Percentiles rank a stretch among this genome's conserved stretches.
These are phyloP conservation scores for Alternaria burnsii DNA, from an alignment of 2,329 filamentous ascomycete species.

Conservation along the genomic window DNA sequence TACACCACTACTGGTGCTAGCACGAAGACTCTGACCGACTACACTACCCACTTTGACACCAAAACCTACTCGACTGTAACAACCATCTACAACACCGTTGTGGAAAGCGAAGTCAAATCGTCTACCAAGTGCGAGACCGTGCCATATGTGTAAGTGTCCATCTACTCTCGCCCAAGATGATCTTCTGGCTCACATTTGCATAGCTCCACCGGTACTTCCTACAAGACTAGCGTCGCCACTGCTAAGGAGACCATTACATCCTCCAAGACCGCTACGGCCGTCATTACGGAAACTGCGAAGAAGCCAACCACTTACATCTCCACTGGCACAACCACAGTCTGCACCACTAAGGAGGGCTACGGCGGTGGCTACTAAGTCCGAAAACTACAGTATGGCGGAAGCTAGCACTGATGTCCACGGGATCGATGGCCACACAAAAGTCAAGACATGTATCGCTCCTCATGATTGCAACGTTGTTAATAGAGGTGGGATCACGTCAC, in stretches of 20 bases:
- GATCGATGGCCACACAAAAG: background rate
- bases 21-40: conserved; percentile 15
- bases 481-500: background rate
- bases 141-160: conserved; percentile 27
- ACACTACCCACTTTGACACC: conserved; percentile 16
- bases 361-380: conserved; percentile 6
- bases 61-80: conserved; percentile 27
- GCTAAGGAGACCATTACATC: conserved; percentile 21
- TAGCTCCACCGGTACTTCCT: conserved; percentile 27
- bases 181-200: conserved; percentile 7
- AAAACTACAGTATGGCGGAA: background rate
- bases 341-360: conserved; percentile 26
- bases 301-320: conserved; percentile 26
- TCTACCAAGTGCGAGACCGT: conserved; percentile 21
- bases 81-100: conserved; percentile 23
- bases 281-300: conserved; percentile 28
- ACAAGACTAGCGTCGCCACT: conserved; percentile 26
- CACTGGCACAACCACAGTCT: conserved; percentile 30
- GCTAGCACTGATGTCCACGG: background rate
- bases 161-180: background rate
- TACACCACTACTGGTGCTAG: conserved; percentile 20
- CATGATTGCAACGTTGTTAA: background rate
- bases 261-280: conserved; percentile 15
- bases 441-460: background rate
- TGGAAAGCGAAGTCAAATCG: conserved; percentile 20